Evolutionary conservation across 805 yeast genomes (phyloP), one percentile per base, ranked within the genome.

Genomic region (Kodamaea leandrae): DNA sequence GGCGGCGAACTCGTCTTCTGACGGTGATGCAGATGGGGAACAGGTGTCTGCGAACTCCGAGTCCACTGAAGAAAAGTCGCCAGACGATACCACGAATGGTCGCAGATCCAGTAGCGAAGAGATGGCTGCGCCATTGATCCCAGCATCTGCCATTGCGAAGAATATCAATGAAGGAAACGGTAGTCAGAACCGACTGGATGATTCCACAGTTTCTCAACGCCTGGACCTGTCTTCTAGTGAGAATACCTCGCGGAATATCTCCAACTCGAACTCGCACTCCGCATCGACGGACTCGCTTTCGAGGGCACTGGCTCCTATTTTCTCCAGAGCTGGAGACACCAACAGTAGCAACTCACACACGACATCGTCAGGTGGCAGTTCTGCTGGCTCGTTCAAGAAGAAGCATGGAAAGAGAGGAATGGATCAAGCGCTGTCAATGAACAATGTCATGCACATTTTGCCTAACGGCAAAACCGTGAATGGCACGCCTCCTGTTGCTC

Each of bases 11-110:
- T 13, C 14, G 18, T 15, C 27, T 5, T 24, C 32, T 2, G 39
- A 32, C 18, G 33, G 28, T 4, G 37, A 35, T 16, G 44, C 41
- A 14, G 37, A 37, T 25, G 33, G n/a, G 3, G 44, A 27, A 6
- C 24, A 36, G 12, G 44, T 26, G 8, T 25, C 38, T 4, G 37
- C 48, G 4, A 36, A 20, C 15, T 42, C 36, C 8, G 43, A 37
- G 9, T 16, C 20, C 19, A 26, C 23, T 12, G 39, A 36, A 9
- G 24, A 10, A 18, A 23, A 34, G 6, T 27, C 25, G 17, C 21
- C 21, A 6, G 43, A 44, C 8, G 33, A 45, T 17, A 37, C 45
- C 5, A 33, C 45, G 4, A 37, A 42, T 5, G 25, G 27, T 7
- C 21, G 17, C 19, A n/a, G 32, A 16, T 16, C 15, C 25, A 12